These are phyloP conservation scores for Sporormia fimetaria DNA, from an alignment of 495 filamentous ascomycete genomes.

Conservation along the genomic window DNA sequence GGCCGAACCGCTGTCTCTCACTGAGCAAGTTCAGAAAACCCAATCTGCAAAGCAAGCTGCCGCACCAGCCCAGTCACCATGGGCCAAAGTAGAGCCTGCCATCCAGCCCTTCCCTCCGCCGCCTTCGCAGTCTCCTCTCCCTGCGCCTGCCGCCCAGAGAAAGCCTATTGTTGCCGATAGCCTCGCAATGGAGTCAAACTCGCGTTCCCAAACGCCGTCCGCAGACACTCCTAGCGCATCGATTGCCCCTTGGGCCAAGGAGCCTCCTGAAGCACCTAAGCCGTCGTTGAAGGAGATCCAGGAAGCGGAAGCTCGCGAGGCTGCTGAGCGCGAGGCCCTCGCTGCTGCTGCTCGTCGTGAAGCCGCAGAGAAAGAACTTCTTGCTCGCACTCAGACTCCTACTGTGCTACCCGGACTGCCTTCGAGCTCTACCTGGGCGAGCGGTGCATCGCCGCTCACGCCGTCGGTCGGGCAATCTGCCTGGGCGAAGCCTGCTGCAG, in stretches of 20 bases:
- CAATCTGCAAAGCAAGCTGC: slow-evolving; percentile 55
- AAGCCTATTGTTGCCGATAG: slow-evolving; percentile 76
- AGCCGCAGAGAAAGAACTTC: slow-evolving; percentile 67
- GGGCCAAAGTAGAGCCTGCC: slow-evolving; percentile 49
- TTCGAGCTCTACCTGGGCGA: slow-evolving; percentile 85
- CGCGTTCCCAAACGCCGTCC: slow-evolving; percentile 59
- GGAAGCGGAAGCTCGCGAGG: slow-evolving; percentile 84
- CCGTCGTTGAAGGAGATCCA: slow-evolving; percentile 96
- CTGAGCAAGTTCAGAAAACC: slow-evolving; percentile 81
- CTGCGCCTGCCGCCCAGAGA: slow-evolving; percentile 76
- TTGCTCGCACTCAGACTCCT: slow-evolving; percentile 51
- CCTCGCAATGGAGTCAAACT: slow-evolving; percentile 58
- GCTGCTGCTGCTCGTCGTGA: slow-evolving; percentile 71
- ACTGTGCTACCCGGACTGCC: slow-evolving; percentile 66
- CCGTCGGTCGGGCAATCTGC: slow-evolving; percentile 43
- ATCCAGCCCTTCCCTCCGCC: slow-evolving; percentile 71
- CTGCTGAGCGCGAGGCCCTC: slow-evolving; percentile 78
- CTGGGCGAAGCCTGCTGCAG: slow-evolving; percentile 57
- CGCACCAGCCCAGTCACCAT: slow-evolving; percentile 44
- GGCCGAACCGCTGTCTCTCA: slow-evolving; percentile 48
- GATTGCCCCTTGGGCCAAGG: slow-evolving; percentile 93
- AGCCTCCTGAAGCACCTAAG: slow-evolving; percentile 63
- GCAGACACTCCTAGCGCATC: slow-evolving; percentile 35
- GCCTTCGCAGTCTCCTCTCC: slow-evolving; percentile 63
- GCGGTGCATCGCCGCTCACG: slow-evolving; percentile 50